Evolutionary conservation across 208 protist species (phyloP).

Genomic region (Trypanosoma platydactyli): DNA sequence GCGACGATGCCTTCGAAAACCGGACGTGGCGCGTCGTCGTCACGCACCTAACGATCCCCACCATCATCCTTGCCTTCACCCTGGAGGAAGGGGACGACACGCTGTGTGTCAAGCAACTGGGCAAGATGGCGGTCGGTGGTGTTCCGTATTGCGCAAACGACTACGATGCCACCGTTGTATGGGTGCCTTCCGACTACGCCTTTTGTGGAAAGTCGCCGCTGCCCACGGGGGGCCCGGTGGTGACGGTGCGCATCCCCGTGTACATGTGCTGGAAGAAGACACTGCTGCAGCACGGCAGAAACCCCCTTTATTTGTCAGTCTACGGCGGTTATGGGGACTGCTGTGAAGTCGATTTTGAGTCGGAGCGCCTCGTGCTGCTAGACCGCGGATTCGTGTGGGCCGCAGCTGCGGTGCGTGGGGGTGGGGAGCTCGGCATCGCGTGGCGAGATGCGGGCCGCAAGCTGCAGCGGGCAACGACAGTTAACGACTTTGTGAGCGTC

Average conservation of each 20-base stretch:
- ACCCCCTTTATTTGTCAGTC: conserved; percentile 58
- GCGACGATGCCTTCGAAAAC: conserved; percentile 24
- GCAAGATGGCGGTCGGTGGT: conserved; percentile 37
- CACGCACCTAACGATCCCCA: conserved; percentile 35
- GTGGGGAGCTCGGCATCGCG: conserved; percentile 79
- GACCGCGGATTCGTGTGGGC: conserved; percentile 83
- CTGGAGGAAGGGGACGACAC: conserved; percentile 13
- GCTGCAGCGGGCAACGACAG: conserved; percentile 64
- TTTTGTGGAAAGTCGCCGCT: conserved; percentile 27
- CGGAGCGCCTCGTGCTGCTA: conserved; percentile 54
- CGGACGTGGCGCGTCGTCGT: conserved; percentile 31
- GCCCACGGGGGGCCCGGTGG: conserved; percentile 25
- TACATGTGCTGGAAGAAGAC: conserved; percentile 40
- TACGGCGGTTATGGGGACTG: conserved; percentile 82
- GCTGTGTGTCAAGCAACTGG: conserved; percentile 27
- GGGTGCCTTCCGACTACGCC: conserved; percentile 60
- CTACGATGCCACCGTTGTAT: conserved; percentile 55
- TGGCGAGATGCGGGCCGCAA: conserved; percentile 65
- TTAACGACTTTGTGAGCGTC: conserved; percentile 83
- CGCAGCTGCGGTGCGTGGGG: conserved; percentile 79
- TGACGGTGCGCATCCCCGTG: conserved; percentile 41
- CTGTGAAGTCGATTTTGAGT: conserved; percentile 56
- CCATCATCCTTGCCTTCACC: conserved; percentile 19
- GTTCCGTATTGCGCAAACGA: conserved; percentile 30
- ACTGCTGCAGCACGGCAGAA: conserved; percentile 13